Percentiles rank a stretch among this genome's conserved stretches.
These are phyloP conservation scores for Termitomyces sp. DNA, from an alignment of 768 basidiomycete species.

Conservation along the genomic window DNA sequence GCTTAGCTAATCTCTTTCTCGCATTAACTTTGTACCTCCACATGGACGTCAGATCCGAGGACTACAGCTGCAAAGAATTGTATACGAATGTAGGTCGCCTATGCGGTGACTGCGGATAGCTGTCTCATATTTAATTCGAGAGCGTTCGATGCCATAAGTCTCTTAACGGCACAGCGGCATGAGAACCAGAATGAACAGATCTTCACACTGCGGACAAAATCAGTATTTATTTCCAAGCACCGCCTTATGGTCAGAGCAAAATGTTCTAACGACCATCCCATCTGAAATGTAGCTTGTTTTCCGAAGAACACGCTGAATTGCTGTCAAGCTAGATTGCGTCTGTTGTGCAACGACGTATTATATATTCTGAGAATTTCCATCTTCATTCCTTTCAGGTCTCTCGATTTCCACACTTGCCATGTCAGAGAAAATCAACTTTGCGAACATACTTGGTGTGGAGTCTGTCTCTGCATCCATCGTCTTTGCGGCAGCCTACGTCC, in stretches of 20 bases:
- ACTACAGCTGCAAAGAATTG: background rate
- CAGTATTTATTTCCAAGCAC: background rate
- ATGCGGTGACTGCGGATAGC: background rate
- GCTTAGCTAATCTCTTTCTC: background rate
- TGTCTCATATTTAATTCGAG: background rate
- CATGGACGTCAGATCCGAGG: background rate
- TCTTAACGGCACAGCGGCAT: background rate
- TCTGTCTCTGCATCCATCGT: conserved; percentile 29
- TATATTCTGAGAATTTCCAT: background rate
- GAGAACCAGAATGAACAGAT: background rate
- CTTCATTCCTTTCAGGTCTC: background rate
- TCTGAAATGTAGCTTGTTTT: background rate
- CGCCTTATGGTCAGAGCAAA: background rate
- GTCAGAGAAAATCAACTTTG: conserved; percentile 25
- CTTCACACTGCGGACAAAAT: background rate
- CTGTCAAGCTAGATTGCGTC: background rate
- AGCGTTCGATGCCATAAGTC: background rate
- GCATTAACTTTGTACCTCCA: background rate
- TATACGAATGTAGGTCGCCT: background rate
- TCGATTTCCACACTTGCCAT: background rate
- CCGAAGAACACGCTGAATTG: background rate
- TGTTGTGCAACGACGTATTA: background rate
- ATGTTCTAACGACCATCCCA: background rate
- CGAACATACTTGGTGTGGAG: conserved; percentile 25
- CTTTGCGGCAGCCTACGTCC: conserved; percentile 30